Evolutionary conservation across 129 eudicot species (phyloP), one percentile per base, ranked within the genome.

Genomic region (Flaveria sonorensis): DNA sequence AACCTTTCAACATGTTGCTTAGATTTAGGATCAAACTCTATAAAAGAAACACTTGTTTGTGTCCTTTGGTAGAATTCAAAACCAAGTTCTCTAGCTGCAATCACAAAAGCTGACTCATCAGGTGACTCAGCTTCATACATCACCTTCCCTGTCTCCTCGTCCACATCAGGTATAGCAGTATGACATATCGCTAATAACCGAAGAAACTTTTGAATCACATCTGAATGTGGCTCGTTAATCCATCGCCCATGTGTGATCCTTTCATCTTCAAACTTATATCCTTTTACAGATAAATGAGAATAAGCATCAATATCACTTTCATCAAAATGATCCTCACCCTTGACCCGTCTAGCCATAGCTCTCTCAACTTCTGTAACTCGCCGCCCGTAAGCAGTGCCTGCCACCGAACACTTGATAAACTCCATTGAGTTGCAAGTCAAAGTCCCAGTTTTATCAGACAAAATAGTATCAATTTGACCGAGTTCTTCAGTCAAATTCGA

Each of bases 41-140:
- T 72, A 70, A 89, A 51, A 13, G 75, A 86, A 18, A 89, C 75
- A 59, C 80, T 86, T 23, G 85, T 78, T 40, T 89, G 93, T 7
- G 93, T 81, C 73, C 90, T 89, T 55, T 84, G 72, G 68, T 62
- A 89, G 28, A 86, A 89, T 64, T 86, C 86, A 84, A 89, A 88
- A 0, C 93, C 90, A 39, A 89, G 71, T 83, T 89, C 93, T 65
- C 85, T 77, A 3, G 93, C 88, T 36, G 93, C 93, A 86, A 89
- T 68, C 16, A 89, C 86, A 59, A 89, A 86, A 40, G 93, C 85
- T 10, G 87, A 87, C 80, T 89, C 90, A 63, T 89, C 93, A 0
- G 93, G 93, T 30, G 93, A 89, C 50, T 89, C 93, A 15, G 93
- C 90, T 77, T 89, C 93, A 68, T 89, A 89, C 0, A 87, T 71